These are phyloP conservation scores for Mimosa pudica DNA, from an alignment of 306 rosid species.

Conservation along the genomic window DNA sequence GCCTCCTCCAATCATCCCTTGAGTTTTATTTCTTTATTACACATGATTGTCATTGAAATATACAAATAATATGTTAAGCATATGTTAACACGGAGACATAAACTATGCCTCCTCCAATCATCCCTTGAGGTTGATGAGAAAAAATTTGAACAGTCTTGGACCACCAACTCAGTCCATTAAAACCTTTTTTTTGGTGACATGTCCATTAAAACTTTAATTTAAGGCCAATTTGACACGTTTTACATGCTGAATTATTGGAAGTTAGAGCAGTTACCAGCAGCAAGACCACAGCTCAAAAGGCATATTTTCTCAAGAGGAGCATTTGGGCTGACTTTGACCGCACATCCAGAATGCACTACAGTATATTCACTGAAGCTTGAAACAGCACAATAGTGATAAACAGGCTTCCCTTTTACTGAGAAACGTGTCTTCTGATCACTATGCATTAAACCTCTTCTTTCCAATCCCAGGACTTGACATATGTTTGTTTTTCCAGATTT, in stretches of 20 bases:
- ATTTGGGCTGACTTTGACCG: conserved; percentile 67
- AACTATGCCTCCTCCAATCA: background rate
- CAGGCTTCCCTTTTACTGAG: conserved; percentile 74
- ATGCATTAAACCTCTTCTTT: conserved; percentile 89
- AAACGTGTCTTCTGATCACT: conserved; percentile 92
- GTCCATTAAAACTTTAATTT: background rate
- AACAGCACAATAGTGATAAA: conserved; percentile 93
- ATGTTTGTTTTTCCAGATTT: conserved; percentile 79
- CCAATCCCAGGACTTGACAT: conserved; percentile 85
- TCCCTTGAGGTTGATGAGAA: background rate
- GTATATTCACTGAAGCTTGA: conserved; percentile 95
- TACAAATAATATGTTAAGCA: background rate
- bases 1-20: too few species aligned
- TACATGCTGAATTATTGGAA: background rate
- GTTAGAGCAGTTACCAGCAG: conserved; percentile 68
- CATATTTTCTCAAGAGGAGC: conserved; percentile 87
- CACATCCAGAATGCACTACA: conserved; percentile 95
- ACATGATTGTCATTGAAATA: background rate
- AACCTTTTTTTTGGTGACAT: too few species aligned
- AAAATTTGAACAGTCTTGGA: background rate
- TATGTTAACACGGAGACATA: background rate
- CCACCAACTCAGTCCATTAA: background rate
- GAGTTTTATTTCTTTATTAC: background rate
- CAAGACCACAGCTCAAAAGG: conserved; percentile 91
- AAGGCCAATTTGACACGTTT: background rate